Evolutionary conservation across 768 basidiomycete genomes (phyloP), one percentile per base, ranked within the genome.

Genomic region (Hygrophoropsis aurantiaca): DNA sequence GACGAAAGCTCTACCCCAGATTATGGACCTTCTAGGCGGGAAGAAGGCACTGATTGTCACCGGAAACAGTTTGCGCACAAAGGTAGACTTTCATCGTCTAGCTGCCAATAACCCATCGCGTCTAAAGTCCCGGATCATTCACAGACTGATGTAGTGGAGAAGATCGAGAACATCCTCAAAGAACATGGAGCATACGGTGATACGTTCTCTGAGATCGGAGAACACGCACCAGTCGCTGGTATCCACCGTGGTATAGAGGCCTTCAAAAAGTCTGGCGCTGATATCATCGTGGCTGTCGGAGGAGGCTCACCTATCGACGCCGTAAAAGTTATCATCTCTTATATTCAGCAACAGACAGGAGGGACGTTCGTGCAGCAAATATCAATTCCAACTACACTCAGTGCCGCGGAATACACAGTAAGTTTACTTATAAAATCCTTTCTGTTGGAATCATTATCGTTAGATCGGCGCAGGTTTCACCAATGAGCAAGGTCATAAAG

Each of bases 301-400:
- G 89, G 90, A 19, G 90, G 89, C 40, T 90, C 87, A 1, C 87
- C 88, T 11, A 73, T 90, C 48, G 90, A 90, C 60, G 87, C 84
- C 2, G 70, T 85, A 18, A 91, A 92, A 60, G 82, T 81, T 0
- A 84, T 90, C 23, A 60, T 85, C 7, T 84, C 81, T 60, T 74
- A 78, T 42, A 66, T 82, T 25, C 80, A 85, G 53, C 65, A 82
- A 49, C 78, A 82, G 50, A 64, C 55, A 3, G 81, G 79, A 2
- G 79, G 77, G 1, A 65, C 66, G 4, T 81, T 74, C 40, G 64
- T 79, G 40, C 73, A 66, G 16, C 87, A 90, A 54, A 87, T 92
- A 42, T 85, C 89, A 13, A 83, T 91, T 47, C 90, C 90, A 0
- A 92, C 89, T 6, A 90, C 88, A 4, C 69, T 91, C 27, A 88